Evolutionary conservation across 768 basidiomycete genomes (phyloP).

Genomic region (Russula ochroleuca): DNA sequence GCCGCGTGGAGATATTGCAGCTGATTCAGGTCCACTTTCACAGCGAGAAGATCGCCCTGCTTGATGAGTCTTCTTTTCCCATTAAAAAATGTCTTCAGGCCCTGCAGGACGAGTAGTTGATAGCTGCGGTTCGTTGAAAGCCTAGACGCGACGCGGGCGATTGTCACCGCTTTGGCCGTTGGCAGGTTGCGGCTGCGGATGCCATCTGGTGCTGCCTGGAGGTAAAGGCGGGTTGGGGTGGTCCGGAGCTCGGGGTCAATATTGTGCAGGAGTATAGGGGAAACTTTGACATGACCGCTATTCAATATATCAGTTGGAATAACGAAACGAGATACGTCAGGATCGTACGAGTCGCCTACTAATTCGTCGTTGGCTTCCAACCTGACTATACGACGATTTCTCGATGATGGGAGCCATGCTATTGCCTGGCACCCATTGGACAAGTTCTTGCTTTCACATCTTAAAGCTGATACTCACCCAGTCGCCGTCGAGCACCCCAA

Average conservation of each 20-base stretch:
- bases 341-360: constrained; percentile 38
- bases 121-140: constrained; percentile 60
- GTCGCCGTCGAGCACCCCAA: constrained; percentile 69
- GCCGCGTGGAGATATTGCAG: constrained; percentile 25
- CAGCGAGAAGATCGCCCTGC: constrained; percentile 66
- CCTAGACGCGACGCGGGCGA: constrained; percentile 79
- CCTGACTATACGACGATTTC: constrained; percentile 50
- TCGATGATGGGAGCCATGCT: constrained; percentile 30
- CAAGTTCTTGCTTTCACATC: not conserved
- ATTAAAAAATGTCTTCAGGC: constrained; percentile 62
- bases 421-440: constrained; percentile 45
- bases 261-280: constrained; percentile 55
- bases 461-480: constrained; percentile 53
- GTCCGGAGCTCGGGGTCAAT: constrained; percentile 35
- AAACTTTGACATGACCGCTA: constrained; percentile 42
- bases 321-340: not conserved
- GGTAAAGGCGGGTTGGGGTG: constrained; percentile 32
- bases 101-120: constrained; percentile 56
- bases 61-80: constrained; percentile 54
- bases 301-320: not conserved
- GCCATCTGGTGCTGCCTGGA: constrained; percentile 59
- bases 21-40: constrained; percentile 56
- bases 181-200: constrained; percentile 57
- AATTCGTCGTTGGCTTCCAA: constrained; percentile 50
- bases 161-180: constrained; percentile 59